A percentile compares a stretch with the other conserved stretches of the same genome.
phyloP scores from a whole-genome alignment of 2,329 filamentous ascomycete genomes.

The Aspergillus udagawae region DNA sequence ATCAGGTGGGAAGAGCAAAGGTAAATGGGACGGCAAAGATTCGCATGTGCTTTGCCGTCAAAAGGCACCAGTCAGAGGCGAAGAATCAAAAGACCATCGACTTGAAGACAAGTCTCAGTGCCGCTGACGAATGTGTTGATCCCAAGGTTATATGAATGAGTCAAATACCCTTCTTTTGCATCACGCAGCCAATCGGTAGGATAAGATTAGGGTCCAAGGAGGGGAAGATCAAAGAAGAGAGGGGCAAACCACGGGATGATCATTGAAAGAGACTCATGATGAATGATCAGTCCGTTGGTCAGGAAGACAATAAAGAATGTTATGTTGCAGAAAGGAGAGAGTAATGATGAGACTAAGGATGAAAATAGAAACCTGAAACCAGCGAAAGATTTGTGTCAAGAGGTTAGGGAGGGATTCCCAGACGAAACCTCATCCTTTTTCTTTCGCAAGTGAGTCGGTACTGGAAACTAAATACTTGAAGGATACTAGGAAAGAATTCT shows the following conservation, averaged over 20 bases:
- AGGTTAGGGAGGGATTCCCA: background rate
- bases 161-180: background rate
- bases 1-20: slow-evolving; percentile 6
- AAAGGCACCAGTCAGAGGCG: slow-evolving; percentile 12
- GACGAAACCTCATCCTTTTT: background rate
- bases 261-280: background rate
- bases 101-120: background rate
- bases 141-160: background rate
- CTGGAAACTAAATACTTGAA: background rate
- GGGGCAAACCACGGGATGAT: background rate
- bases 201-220: slow-evolving; percentile 19
- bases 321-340: background rate
- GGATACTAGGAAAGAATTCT: background rate
- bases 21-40: slow-evolving; percentile 3
- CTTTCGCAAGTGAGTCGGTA: background rate
- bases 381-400: background rate
- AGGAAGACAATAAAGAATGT: slow-evolving; percentile 2
- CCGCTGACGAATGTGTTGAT: background rate
- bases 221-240: slow-evolving; percentile 3
- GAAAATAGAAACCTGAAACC: background rate
- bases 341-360: background rate
- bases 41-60: slow-evolving; percentile 14
- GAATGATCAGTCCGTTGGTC: slow-evolving; percentile 3
- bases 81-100: background rate
- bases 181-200: background rate